These are phyloP conservation scores for Besnoitia besnoiti DNA, from an alignment of 169 alveolate species.

Conservation along the genomic window DNA sequence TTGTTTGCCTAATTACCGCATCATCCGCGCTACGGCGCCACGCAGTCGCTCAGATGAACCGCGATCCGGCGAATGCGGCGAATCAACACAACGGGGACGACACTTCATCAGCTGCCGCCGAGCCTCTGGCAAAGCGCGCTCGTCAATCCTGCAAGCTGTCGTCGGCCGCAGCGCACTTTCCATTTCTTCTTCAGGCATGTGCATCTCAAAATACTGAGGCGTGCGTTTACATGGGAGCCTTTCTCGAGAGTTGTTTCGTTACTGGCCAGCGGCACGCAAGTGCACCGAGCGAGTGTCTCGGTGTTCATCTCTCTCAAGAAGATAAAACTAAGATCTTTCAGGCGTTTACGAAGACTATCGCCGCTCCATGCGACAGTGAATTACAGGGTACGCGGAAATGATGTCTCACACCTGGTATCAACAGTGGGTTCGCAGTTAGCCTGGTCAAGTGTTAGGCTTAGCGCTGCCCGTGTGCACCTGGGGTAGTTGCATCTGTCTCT, in stretches of 20 bases:
- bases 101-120: background rate
- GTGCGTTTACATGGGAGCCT: slow-evolving; percentile 17
- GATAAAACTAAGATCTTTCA: background rate
- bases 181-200: background rate
- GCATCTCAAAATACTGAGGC: background rate
- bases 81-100: background rate
- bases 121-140: background rate
- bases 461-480: no score
- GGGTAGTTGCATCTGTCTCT: no score
- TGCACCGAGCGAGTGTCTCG: background rate
- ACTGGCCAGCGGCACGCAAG: background rate
- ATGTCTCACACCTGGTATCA: no score
- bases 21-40: background rate
- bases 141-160: background rate
- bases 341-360: background rate
- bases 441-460: no score
- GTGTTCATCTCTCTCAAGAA: background rate
- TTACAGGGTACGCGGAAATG: no score
- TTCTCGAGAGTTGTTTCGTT: background rate
- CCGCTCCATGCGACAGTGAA: background rate
- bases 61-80: background rate
- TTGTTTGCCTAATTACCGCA: background rate
- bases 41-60: background rate
- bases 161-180: slow-evolving; percentile 18
- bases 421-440: no score